Conservation (phyloP, 257 asterid species). For the Mentha longifolia region DNA sequence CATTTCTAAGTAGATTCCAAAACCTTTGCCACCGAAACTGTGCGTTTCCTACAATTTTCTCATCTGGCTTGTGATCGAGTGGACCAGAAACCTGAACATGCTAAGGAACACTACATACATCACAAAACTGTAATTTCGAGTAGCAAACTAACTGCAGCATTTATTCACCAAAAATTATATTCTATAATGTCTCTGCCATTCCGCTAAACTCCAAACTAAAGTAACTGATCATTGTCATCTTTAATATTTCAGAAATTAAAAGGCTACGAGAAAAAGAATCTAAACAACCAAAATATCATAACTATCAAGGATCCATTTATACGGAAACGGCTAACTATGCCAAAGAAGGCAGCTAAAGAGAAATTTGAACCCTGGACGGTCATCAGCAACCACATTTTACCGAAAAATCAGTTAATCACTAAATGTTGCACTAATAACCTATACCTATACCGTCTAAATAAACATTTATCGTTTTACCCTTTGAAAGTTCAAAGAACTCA, state of each 20-base stretch:
- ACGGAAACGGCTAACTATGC: slow-evolving; percentile 10
- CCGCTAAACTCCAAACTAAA: slow-evolving; percentile 1
- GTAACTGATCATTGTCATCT: background rate
- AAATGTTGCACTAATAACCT: slow-evolving; percentile 7
- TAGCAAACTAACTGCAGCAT: slow-evolving; percentile 12
- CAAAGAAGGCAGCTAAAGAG: background rate
- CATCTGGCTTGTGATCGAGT: slow-evolving; percentile 66
- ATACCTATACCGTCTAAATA: background rate
- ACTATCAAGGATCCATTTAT: slow-evolving; percentile 12
- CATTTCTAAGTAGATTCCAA: slow-evolving; percentile 17
- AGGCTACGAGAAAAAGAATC: background rate
- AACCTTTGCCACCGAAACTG: slow-evolving; percentile 98
- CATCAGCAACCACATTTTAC: slow-evolving; percentile 14
- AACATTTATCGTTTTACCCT: background rate
- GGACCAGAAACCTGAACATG: slow-evolving; percentile 79
- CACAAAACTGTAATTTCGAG: background rate
- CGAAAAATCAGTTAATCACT: background rate
- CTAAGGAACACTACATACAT: slow-evolving; percentile 54
- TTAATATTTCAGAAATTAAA: background rate
- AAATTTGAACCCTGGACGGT: background rate
- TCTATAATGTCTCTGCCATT: background rate
- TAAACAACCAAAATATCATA: background rate
- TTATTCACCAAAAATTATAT: slow-evolving; percentile 7
- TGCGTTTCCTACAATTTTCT: slow-evolving; percentile 76
- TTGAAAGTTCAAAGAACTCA: background rate